Base-by-base conservation (phyloP, 345 rosid species). In the Cardamine resedifolia region DNA sequence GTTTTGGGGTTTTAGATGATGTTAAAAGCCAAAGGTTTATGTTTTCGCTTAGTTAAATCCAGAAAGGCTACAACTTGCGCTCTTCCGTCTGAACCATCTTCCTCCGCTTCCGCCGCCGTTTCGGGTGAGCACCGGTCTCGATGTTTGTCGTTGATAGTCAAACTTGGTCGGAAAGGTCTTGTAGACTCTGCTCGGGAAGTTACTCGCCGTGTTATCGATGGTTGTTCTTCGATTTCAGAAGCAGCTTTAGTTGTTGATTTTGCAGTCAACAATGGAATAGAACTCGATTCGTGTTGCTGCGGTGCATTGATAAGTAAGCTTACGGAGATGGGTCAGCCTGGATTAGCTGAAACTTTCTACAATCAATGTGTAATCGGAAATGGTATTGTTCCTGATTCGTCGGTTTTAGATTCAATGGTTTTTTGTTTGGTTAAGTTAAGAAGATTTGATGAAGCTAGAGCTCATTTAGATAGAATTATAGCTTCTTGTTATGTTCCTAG, bases 391-490 rank as follows among this genome's bases (percentile, higher is more conserved):
- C 82, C 84, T 34, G 80, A 82, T 74, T 27, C 79, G 1, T 50
- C 44, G 7, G 80, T 85, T 76, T 72, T 84, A 57, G 78, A 85
- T 77, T 81, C 84, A 10, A 74, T 84, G 82, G 73, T 85, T 34
- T 56, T 79, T 66, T 88, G 90, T 76, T 68, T 78, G 52, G 85
- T 83, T 80, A 81, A 78, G 58, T 36, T 90, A 64, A 79, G 83
- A 53, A 83, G 81, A 51, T 51, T 85, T 20, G 83, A 86, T 38
- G 91, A 85, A 59, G 94, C 94, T 9, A 58, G 62, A 64, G 34
- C 26, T 1, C 73, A 74, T 77, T 85, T 86, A 61, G 84, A 88
- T 81, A 71, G 76, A 58, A 72, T 82, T 76, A 3, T 83, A 60
- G 68, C 49, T 23, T 66, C 62, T 72, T 77, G 78, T 60, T 30